Evolutionary conservation across 495 filamentous ascomycete genomes (phyloP), one percentile per base, ranked within the genome.

Genomic region (Penicillium soppii): DNA sequence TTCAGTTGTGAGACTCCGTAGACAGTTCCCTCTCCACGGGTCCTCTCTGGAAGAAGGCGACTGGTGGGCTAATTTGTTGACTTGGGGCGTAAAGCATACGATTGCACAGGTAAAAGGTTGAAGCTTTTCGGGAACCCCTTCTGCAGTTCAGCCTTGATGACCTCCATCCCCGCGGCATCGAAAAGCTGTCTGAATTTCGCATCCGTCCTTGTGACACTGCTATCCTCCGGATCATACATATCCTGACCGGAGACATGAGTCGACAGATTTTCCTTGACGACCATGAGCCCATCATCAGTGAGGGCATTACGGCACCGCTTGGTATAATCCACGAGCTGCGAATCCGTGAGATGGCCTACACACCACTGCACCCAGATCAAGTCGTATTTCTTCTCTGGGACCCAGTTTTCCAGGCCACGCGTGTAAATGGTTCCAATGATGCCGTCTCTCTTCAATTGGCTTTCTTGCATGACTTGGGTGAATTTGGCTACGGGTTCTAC

Each of bases 221-320:
- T 90, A 65, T 97, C 92, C 54, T 74, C 51, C 30, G 85, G 80
- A 65, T 96, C 91, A 63, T 83, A 95, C 21, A 87, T 66, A 71
- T 97, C 91, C 19, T 68, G 32, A 1, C 71, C 74, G 19, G 68
- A 46, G 0, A 64, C 62, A 52, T 78, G 68, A 2, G 82, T 88
- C 25, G 80, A 88, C 58, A 88, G 61, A 62, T 96, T 96, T 77
- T 97, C 92, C 73, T 97, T 97, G 19, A 96, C 70, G 4, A 96
- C 83, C 23, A 97, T 82, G 47, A 75, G 64, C 40, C 88, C 73
- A 7, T 22, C 55, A 1, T 66, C 61, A 8, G 69, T 76, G 42
- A 95, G 51, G 0, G 74, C 80, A 0, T 58, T 56, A 32, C 71
- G 76, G 59, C 89, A 89, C 30, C 86, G 73, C 53, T 67, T 48